Base-by-base conservation (phyloP, 148 eudicot genomes). In the Vaccinium myrtillus region DNA sequence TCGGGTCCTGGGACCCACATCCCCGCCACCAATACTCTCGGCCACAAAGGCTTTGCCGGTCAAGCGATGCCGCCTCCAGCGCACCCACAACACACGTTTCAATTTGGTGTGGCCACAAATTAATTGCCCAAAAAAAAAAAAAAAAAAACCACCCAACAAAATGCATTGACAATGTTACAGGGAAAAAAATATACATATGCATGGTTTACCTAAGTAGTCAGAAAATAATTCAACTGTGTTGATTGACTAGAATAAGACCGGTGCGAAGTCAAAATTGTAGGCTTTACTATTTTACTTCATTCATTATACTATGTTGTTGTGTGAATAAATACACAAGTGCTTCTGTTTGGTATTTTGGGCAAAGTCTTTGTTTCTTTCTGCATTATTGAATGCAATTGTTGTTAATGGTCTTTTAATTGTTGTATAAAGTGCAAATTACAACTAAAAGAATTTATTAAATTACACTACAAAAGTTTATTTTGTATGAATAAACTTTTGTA, bases 1-100 rank as follows among this genome's bases (percentile, higher is more conserved):
- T 1, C 78, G 54, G 73, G 18, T 80, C 73, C 74, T 0, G 50
- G 74, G 21, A 80, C 83, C 58, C 46, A 56, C 43, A 56, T 56
- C 53, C 83, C 75, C 0, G 14, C 11, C 21, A 27, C 27, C 9
- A 6, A 10, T 32, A 78, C 82, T 15, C 70, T 84, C 75, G 54
- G 23, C 7, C 75, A 83, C 21, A 83, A 76, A 74, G 55, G 80
- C 15, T 76, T 83, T 1, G 85, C 59, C 8, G 80, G 85, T 43
- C 69, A 49, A 16, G 59, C 39, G 32, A 77, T 50, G 53, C 78
- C 55, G 2, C 75, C 75, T 63, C 76, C 30, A 18, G 59, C 9
- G 1, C 67, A 63, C 75, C 83, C 83, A 15, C 75, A 81, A 46
- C 43, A 48, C 56, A 48, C 70, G 46, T 19, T 65, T 67, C 76